These are phyloP conservation scores for Acrocalymma vagum DNA, from an alignment of 2,329 filamentous ascomycete species.

Conservation along the genomic window DNA sequence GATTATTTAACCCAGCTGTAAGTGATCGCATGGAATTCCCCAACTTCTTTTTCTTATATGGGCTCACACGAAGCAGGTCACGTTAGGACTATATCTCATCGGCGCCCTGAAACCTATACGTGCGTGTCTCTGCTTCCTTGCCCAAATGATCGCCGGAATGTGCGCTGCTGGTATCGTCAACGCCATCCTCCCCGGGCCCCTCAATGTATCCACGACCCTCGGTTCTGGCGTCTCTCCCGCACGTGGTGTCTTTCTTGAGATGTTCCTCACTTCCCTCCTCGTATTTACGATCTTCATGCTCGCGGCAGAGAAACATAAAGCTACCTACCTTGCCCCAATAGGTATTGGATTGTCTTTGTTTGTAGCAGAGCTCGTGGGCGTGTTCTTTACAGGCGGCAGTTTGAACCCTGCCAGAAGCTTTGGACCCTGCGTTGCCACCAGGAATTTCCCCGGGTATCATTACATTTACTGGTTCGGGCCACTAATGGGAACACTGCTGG, in stretches of 20 bases:
- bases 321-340: slow-evolving; percentile 74
- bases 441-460: slow-evolving; percentile 48
- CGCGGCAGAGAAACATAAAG: slow-evolving; percentile 76
- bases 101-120: slow-evolving; percentile 33
- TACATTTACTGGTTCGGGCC: slow-evolving; percentile 55
- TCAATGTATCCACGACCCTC: slow-evolving; percentile 47
- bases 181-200: slow-evolving; percentile 43
- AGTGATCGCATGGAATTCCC: no score
- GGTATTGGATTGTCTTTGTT: slow-evolving; percentile 78
- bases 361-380: slow-evolving; percentile 62
- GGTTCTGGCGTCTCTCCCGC: slow-evolving; percentile 36
- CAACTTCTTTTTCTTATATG: no score
- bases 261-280: slow-evolving; percentile 49
- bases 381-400: slow-evolving; percentile 54
- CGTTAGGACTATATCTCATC: slow-evolving; percentile 47
- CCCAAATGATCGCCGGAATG: slow-evolving; percentile 48
- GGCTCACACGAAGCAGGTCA: no score
- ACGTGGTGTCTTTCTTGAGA: slow-evolving; percentile 50
- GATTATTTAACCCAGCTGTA: slow-evolving; percentile 52
- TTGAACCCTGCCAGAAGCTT: slow-evolving; percentile 53
- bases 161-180: slow-evolving; percentile 43
- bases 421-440: slow-evolving; percentile 50
- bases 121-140: slow-evolving; percentile 40
- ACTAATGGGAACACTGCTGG: slow-evolving; percentile 45
- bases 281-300: slow-evolving; percentile 64